Percentiles rank a stretch among this genome's conserved stretches.
phyloP scores from a whole-genome alignment of 257 asterid species.

The Haberlea rhodopensis region DNA sequence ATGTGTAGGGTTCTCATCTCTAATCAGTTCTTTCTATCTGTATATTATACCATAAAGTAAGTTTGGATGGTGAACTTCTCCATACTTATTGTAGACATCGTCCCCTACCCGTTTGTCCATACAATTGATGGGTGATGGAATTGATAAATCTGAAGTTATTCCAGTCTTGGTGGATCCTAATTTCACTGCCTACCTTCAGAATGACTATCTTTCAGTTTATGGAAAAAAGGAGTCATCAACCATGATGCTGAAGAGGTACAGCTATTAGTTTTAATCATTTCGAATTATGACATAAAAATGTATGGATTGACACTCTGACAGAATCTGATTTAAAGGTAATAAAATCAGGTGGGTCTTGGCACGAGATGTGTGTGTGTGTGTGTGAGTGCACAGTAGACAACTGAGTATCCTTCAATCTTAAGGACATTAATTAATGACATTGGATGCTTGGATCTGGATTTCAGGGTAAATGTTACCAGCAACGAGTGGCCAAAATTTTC shows the following conservation, averaged over 20 bases:
- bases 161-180: slow-evolving; percentile 92
- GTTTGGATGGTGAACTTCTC: slow-evolving; percentile 29
- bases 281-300: not conserved
- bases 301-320: slow-evolving; percentile 13
- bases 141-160: slow-evolving; percentile 86
- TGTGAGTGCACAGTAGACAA: slow-evolving; percentile 10
- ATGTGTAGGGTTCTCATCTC: slow-evolving; percentile 57
- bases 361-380: slow-evolving; percentile 11
- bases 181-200: slow-evolving; percentile 71
- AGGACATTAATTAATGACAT: slow-evolving; percentile 1
- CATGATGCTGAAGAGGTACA: slow-evolving; percentile 74
- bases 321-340: slow-evolving; percentile 23
- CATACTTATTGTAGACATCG: slow-evolving; percentile 56
- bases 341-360: slow-evolving; percentile 20
- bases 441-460: slow-evolving; percentile 22
- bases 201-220: slow-evolving; percentile 66
- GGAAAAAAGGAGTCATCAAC: slow-evolving; percentile 72
- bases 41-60: slow-evolving; percentile 7
- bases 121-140: slow-evolving; percentile 89
- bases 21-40: slow-evolving; percentile 4
- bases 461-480: slow-evolving; percentile 5
- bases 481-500: not conserved
- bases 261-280: slow-evolving; percentile 10
- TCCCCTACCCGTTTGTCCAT: slow-evolving; percentile 65
- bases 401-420: slow-evolving; percentile 17